phyloP scores from a whole-genome alignment of 257 asterid genomes.

The Capsicum pubescens region DNA sequence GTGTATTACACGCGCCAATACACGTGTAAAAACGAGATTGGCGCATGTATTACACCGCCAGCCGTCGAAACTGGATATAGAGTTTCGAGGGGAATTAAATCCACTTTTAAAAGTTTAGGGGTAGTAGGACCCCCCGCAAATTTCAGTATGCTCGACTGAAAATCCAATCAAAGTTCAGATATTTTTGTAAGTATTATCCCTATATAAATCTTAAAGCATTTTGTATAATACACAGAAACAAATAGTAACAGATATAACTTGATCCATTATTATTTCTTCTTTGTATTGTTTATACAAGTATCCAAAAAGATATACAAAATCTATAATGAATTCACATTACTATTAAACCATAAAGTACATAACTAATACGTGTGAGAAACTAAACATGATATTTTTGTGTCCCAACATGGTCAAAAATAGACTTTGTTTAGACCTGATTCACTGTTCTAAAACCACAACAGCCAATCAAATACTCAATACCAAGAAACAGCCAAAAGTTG shows the following conservation, averaged over 20 bases:
- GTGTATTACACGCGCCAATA: too few relatives aligned
- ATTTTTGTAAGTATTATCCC: too few relatives aligned
- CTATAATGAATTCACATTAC: not conserved
- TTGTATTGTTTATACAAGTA: too few relatives aligned
- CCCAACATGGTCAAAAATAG: not conserved
- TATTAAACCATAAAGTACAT: not conserved
- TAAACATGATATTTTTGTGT: not conserved
- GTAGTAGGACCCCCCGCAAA: too few relatives aligned
- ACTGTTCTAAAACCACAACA: not conserved
- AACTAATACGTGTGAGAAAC: not conserved
- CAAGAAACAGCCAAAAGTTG: conserved; percentile 1
- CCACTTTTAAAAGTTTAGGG: too few relatives aligned
- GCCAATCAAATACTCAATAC: not conserved
- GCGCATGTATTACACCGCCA: too few relatives aligned
- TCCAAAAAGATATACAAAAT: accelerated
- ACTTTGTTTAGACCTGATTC: not conserved
- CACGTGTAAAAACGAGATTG: too few relatives aligned
- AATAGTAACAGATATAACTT: not conserved
- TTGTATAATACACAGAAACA: not conserved
- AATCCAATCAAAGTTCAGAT: too few relatives aligned
- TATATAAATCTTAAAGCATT: not conserved
- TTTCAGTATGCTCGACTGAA: too few relatives aligned
- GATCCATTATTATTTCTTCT: not conserved
- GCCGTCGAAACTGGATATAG: too few relatives aligned
- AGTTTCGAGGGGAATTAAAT: too few relatives aligned